Evolutionary conservation across 2,329 filamentous ascomycete species (phyloP), one percentile per base, ranked within the genome.

Genomic region (Fusarium guadeloupense): DNA sequence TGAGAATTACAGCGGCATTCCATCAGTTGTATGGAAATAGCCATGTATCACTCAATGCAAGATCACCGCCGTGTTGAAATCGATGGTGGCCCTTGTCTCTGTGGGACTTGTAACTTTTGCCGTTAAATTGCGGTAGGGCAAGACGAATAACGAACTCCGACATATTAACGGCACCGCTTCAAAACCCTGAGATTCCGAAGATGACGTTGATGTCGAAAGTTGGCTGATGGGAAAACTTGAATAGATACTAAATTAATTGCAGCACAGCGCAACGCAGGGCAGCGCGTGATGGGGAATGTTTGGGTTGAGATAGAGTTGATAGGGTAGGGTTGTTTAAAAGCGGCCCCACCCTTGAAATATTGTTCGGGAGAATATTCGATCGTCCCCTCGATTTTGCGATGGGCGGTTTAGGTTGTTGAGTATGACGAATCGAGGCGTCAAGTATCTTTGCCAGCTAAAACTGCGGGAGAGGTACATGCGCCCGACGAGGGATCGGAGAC

Each of bases 351-450:
- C n/a, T n/a, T 5, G 16, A 35, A 37, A 60, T 25, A 43, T 57
- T 37, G 21, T 46, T 46, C 37, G 48, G 48, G 35, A 42, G 40
- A 42, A 54, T 50, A 25, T 64, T 64, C 54, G 59, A 63, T 63
- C 59, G 21, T 20, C 42, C 31, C 41, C 56, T 55, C 20, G 30
- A 63, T 55, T 64, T 38, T 41, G 40, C 59, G 59, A 63, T 63
- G 59, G 23, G 59, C 44, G 41, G 59, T 30, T 30, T 49, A 45
- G 8, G 38, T 55, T 54, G 25, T 40, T 35, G 28, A 49, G 42
- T 25, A 55, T 38, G 33, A 41, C 34, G 42, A 39, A 63, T 63
- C 59, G 59, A 34, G 25, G 12, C 13, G 10, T 3, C 8, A 60
- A 30, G 59, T 63, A 64, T 40, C 28, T 2, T 17, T 1, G 25